Evolutionary conservation across 176 grass and related monocot species (phyloP).

Genomic region (Musa itinerans): DNA sequence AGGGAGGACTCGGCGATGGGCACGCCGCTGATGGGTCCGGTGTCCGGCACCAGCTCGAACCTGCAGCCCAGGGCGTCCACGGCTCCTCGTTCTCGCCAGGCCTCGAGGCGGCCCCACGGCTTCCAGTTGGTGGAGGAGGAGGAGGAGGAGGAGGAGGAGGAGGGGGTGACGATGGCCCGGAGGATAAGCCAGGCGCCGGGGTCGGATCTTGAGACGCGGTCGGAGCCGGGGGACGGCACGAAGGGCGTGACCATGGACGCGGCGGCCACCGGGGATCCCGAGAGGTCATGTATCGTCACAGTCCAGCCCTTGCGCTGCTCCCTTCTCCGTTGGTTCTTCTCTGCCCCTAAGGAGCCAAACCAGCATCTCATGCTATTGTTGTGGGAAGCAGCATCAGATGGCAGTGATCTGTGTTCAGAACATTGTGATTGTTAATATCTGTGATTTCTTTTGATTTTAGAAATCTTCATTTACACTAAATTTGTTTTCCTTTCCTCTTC

Average conservation of each 20-base stretch:
- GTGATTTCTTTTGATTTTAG: no score
- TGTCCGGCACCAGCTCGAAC: constrained; percentile 63
- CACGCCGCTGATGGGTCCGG: constrained; percentile 23
- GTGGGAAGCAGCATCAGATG: not conserved
- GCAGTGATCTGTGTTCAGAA: not conserved
- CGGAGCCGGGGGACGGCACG: constrained; percentile 81
- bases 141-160: constrained; percentile 17
- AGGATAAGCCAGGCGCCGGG: constrained; percentile 90
- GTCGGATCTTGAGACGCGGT: constrained; percentile 84
- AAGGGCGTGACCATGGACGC: constrained; percentile 97
- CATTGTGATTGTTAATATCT: no score
- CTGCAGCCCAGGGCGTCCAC: constrained; percentile 72
- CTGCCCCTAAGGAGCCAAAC: not conserved
- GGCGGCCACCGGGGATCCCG: constrained; percentile 68
- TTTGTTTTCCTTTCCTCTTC: no score
- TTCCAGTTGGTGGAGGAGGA: constrained; percentile 63
- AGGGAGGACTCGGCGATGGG: constrained; percentile 70
- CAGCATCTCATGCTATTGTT: not conserved
- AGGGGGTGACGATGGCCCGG: constrained; percentile 35
- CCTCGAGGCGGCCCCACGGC: constrained; percentile 86
- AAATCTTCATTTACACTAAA: no score
- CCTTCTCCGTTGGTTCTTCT: constrained; percentile 12
- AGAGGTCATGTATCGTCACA: constrained; percentile 95
- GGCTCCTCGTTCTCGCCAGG: constrained; percentile 85
- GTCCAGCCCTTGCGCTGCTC: constrained; percentile 94